These are phyloP conservation scores for Lachnellula arida DNA, from an alignment of 2,329 filamentous ascomycete genomes.

Conservation along the genomic window DNA sequence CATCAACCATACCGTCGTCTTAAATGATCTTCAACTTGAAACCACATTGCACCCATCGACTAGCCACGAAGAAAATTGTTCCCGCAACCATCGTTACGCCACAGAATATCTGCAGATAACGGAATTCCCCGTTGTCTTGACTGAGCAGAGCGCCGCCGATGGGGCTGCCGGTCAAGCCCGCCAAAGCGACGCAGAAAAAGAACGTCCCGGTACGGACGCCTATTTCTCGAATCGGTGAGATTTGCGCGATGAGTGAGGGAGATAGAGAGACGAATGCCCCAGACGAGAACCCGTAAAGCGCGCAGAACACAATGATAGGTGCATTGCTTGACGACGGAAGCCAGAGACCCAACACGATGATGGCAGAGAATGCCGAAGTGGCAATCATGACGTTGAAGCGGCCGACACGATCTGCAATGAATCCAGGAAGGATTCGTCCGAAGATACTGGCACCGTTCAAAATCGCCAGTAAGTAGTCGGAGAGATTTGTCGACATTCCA, in stretches of 20 bases:
- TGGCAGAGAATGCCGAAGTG: slow-evolving; percentile 39
- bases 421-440: slow-evolving; percentile 51
- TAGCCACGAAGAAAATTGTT: slow-evolving; percentile 34
- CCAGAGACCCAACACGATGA: slow-evolving; percentile 50
- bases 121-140: slow-evolving; percentile 45
- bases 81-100: slow-evolving; percentile 48
- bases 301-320: slow-evolving; percentile 58
- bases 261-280: slow-evolving; percentile 61
- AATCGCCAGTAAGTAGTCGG: slow-evolving; percentile 49
- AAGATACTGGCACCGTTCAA: slow-evolving; percentile 49
- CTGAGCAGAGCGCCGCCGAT: slow-evolving; percentile 60
- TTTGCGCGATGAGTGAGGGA: slow-evolving; percentile 63
- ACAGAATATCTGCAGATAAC: slow-evolving; percentile 56
- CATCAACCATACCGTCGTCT: background rate
- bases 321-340: slow-evolving; percentile 47
- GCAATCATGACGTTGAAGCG: slow-evolving; percentile 50
- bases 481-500: slow-evolving; percentile 44
- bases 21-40: slow-evolving; percentile 26
- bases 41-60: slow-evolving; percentile 32
- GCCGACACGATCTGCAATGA: slow-evolving; percentile 48
- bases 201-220: slow-evolving; percentile 62
- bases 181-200: slow-evolving; percentile 58
- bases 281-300: slow-evolving; percentile 65
- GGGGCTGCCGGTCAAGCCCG: slow-evolving; percentile 61
- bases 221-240: slow-evolving; percentile 64